Evolutionary conservation across 2,329 filamentous ascomycete genomes (phyloP), one percentile per base, ranked within the genome.

Genomic region (Mariannaea sp.): DNA sequence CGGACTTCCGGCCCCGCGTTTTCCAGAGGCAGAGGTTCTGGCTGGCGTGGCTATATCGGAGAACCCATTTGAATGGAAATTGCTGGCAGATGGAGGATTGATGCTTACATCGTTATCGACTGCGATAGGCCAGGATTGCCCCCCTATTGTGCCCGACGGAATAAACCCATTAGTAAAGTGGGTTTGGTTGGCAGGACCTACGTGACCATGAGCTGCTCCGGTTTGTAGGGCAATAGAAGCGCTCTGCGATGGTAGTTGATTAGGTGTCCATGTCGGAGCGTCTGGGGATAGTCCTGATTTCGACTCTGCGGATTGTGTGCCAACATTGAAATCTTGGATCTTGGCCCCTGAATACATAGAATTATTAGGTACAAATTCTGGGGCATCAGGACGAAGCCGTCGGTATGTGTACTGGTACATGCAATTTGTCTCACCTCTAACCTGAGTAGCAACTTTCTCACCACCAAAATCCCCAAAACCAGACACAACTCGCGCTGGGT

Each of bases 311-410:
- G 13, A 6, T 36, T 26, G 14, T 9, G 2, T 8, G 14, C 7
- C 17, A 3, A 10, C 13, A 27, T 40, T 16, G 7, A 30, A 3
- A 17, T 14, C 17, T 22, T 20, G 7, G 9, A n/a, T 16, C 7
- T 13, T n/a, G 13, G 5, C 10, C 22, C n/a, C 16, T 10, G 44
- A 46, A 14, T n/a, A n/a, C n/a, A 33, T 8, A 29, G 8, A 13
- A 9, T 14, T 33, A 7, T 40, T 19, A 7, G 58, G 59, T 12
- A 49, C 38, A 22, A 65, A 61, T 5, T 45, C 50, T 16, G 55
- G 50, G 22, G 59, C 63, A 26, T 65, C 43, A 7, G 63, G 61
- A n/a, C 54, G 52, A 55, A 65, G 57, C 7, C 12, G 27, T 30
- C 27, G 26, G 19, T 19, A 29, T 16, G 29, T 32, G 12, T 43